Evolutionary conservation across 495 filamentous ascomycete species (phyloP), one percentile per base, ranked within the genome.

Genomic region (Talaromyces liani): DNA sequence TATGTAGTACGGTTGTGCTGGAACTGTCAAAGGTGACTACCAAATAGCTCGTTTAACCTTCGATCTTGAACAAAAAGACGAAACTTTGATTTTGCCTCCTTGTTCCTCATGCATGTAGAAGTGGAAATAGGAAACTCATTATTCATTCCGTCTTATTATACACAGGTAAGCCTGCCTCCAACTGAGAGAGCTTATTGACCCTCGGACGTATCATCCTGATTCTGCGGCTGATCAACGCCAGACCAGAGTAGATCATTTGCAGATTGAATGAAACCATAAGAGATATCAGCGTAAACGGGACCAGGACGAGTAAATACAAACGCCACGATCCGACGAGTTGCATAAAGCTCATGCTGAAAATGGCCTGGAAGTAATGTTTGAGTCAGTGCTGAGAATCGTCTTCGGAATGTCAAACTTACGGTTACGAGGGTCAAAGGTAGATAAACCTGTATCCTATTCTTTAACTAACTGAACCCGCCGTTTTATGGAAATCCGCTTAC

Each of bases 291-390:
- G 60, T 49, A 36, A 62, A 60, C 7, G 60, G 60, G 54, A 53
- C 18, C 24, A 54, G 1, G 2, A 62, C 16, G 3, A 34, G 22
- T 4, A 62, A 14, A 62, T 53, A 62, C 14, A 5, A 53, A 20
- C 16, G 16, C 60, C 60, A 62, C 5, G 24, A 18, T 31, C 60
- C 41, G 20, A 33, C 16, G 4, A 34, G 16, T 39, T 62, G 41
- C 39, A 53, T 54, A 6, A 62, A 62, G 31, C 60, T 53, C 41
- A 62, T 62, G 31, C 60, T 62, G 41, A 62, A 53, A 5, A 62
- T 1, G 3, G 39, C 60, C 60, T 62, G 14, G 16, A 41, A 29
- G 59, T 6, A n/a, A 29, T 9, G 22, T 51, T 9, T 12, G 12
- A 53, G 14, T 49, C 14, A 53, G 14, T 49, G 12, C n/a, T 34